Base-by-base conservation (phyloP, 2,329 filamentous ascomycete genomes). In the Rutstroemia sydowiana region DNA sequence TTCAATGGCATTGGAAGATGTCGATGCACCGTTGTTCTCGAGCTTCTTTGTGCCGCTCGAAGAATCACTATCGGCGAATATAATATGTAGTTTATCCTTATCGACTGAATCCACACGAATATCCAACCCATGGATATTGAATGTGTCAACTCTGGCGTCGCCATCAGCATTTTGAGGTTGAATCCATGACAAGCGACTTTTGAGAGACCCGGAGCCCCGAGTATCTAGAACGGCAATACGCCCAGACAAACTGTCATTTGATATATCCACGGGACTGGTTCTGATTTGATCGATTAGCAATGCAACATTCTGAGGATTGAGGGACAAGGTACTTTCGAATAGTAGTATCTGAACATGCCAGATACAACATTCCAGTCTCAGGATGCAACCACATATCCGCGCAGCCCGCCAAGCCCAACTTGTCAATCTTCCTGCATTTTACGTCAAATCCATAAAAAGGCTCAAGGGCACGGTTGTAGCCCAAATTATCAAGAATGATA, bases 71-170 rank as follows among this genome's bases (percentile, higher is more conserved):
- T 70, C 70, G 48, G 69, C 58, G 36, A 70, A 54, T 48, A 66
- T 60, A 30, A 69, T 62, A 6, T 61, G 59, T 21, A 68, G 51
- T 4, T 52, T 51, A 20, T 59, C 48, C 11, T 46, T 20, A 6
- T 46, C 14, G 11, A 32, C 26, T 20, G 56, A 50, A 26, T 63
- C 45, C 8, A 61, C 55, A 23, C 57, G 55, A 20, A 68, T 60
- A 52, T 69, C 65, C 23, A 70, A 58, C 3, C 64, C 65, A 21
- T 66, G 63, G 42, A 70, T 59, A 46, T 65, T 65, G 9, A 69
- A 47, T 5, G 59, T 60, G 13, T 50, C 56, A 41, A 61, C 60
- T 2, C 61, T 56, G 5, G 56, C 54, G n/a, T 52, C 55, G 2
- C 61, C 63, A 16, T 51, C 34, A 36, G 60, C 65, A 11, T 62